Conservation (phyloP, 176 grass and related monocot genomes). For the Elaeis guineensis region DNA sequence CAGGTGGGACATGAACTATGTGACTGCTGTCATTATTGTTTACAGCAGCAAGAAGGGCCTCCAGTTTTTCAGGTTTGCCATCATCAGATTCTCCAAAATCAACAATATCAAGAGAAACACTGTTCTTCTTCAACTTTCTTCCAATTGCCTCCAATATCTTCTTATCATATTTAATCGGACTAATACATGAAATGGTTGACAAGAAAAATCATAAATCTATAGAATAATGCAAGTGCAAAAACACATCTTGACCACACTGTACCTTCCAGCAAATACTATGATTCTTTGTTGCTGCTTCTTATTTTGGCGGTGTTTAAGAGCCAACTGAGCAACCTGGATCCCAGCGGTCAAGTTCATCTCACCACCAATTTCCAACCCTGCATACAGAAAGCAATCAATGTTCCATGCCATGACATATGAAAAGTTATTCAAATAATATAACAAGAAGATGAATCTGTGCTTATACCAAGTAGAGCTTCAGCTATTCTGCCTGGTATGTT, state of each 20-base stretch:
- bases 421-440: too few species aligned
- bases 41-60: slow-evolving; percentile 55
- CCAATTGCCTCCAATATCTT: slow-evolving; percentile 80
- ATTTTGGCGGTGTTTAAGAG: slow-evolving; percentile 95
- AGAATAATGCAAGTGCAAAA: slow-evolving; percentile 2
- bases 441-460: too few species aligned
- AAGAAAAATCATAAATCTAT: too few species aligned
- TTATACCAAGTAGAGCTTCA: too few species aligned
- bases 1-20: slow-evolving; percentile 79
- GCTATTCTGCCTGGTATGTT: too few species aligned
- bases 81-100: slow-evolving; percentile 94
- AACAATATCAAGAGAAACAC: slow-evolving; percentile 90
- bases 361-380: slow-evolving; percentile 86
- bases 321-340: slow-evolving; percentile 93
- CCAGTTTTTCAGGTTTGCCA: slow-evolving; percentile 88
- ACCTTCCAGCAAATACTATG: slow-evolving; percentile 98
- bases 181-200: slow-evolving; percentile 5
- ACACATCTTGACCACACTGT: slow-evolving; percentile 3
- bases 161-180: slow-evolving; percentile 81
- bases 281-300: slow-evolving; percentile 98
- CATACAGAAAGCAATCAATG: neutral
- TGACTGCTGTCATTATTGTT: slow-evolving; percentile 89
- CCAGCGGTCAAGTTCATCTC: slow-evolving; percentile 80
- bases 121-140: slow-evolving; percentile 96
- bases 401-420: too few species aligned